Base-by-base conservation (phyloP, 768 basidiomycete species). In the Pleurotus tuoliensis region DNA sequence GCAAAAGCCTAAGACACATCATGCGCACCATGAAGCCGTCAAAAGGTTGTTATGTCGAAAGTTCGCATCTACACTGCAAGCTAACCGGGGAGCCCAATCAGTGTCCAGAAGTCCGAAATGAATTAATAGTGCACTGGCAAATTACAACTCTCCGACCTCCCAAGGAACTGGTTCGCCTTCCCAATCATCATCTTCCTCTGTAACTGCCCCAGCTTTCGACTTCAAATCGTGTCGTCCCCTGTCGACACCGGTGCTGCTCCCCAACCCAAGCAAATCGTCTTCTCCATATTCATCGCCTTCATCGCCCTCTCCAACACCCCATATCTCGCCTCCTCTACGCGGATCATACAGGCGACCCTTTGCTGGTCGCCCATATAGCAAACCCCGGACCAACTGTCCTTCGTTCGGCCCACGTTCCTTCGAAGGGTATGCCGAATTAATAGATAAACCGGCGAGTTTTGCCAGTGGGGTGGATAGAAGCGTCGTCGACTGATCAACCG, bases 101-200 rank as follows among this genome's bases (percentile, higher is more conserved):
- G 30, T 34, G 30, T 9, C 30, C 30, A 34, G 30, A 49, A 47
- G 20, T 44, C 46, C 25, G 50, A 38, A 16, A 9, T 46, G 41
- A 46, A 27, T 5, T 22, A 47, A 15, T 15, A 34, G 30, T 34
- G 30, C 30, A 11, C 30, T 34, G 30, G 47, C 41, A 50, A 56
- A 45, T 67, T 79, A 91, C 69, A 92, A 63, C 63, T 90, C 90
- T 52, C 83, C 90, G 7, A 82, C 76, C 69, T 88, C 88, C 90
- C 90, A 92, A 58, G 90, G 86, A 37, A 91, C 79, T 38, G 87
- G 86, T 68, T 91, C 90, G 37, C 87, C 83, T 69, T 91, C 90
- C 90, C 90, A 92, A 60, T 87, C 86, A 43, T 81, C 80, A 63
- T 82, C 83, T 27, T 69, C 75, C 47, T 78, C 81, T 20, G 64